These are phyloP conservation scores for Candida berthetii DNA, from an alignment of 805 yeast genomes.

Conservation along the genomic window DNA sequence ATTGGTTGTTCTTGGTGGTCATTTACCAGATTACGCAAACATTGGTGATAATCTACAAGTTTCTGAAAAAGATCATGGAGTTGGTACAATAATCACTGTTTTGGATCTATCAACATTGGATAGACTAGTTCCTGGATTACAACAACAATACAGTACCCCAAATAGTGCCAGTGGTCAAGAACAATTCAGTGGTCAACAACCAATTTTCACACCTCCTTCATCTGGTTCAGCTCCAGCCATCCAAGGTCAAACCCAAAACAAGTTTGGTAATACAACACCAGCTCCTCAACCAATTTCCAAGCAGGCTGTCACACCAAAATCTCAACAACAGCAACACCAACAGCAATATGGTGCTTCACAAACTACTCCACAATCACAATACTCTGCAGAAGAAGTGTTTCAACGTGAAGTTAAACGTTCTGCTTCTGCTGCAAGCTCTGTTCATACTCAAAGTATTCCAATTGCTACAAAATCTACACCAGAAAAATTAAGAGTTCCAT, in stretches of 20 bases:
- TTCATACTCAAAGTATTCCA: background rate
- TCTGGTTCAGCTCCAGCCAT: slow-evolving; percentile 3
- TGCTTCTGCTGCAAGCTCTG: background rate
- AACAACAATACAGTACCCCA: slow-evolving; percentile 27
- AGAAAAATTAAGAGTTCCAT: background rate
- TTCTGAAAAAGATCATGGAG: slow-evolving; percentile 44
- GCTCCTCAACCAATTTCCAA: slow-evolving; percentile 13
- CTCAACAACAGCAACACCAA: slow-evolving; percentile 5
- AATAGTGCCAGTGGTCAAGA: slow-evolving; percentile 15
- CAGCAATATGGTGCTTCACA: background rate
- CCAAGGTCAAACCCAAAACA: slow-evolving; percentile 4
- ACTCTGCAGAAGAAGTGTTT: slow-evolving; percentile 19
- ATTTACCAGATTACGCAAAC: slow-evolving; percentile 60
- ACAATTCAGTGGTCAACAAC: slow-evolving; percentile 12
- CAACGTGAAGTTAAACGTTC: slow-evolving; percentile 6
- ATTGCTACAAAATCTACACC: background rate
- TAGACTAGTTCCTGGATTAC: slow-evolving; percentile 30
- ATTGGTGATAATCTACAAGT: slow-evolving; percentile 45
- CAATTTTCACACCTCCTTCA: slow-evolving; percentile 23
- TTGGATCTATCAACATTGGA: slow-evolving; percentile 43
- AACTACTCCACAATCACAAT: slow-evolving; percentile 4
- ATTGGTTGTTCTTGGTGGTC: slow-evolving; percentile 88
- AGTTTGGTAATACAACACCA: slow-evolving; percentile 19
- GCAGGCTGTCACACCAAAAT: background rate
- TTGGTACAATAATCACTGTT: slow-evolving; percentile 56